Percentiles rank a stretch among this genome's conserved stretches.
phyloP scores from a whole-genome alignment of 2,329 filamentous ascomycete species.

The Sphaerulina vaccinii region DNA sequence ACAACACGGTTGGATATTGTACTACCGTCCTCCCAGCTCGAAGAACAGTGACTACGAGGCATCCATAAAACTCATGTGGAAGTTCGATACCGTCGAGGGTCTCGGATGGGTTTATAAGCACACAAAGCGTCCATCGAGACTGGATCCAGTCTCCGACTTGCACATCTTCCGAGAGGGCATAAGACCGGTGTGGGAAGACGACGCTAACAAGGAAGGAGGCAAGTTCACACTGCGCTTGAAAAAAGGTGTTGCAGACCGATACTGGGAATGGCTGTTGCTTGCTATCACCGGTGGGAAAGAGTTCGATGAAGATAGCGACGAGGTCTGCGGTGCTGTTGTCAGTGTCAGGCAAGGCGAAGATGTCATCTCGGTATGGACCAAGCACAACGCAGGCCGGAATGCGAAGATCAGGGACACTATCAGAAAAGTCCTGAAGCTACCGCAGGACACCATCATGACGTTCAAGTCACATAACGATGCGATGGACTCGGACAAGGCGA shows the following conservation, averaged over 20 bases:
- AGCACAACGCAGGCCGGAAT: slow-evolving; percentile 87
- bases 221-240: slow-evolving; percentile 98
- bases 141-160: slow-evolving; percentile 94
- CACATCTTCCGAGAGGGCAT: slow-evolving; percentile 98
- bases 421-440: slow-evolving; percentile 84
- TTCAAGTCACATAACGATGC: slow-evolving; percentile 97
- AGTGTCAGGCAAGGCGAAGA: slow-evolving; percentile 95
- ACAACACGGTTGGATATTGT: slow-evolving; percentile 90
- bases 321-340: slow-evolving; percentile 91
- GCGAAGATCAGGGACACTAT: slow-evolving; percentile 98
- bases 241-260: slow-evolving; percentile 94
- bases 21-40: slow-evolving; percentile 93
- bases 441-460: slow-evolving; percentile 82
- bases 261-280: slow-evolving; percentile 92
- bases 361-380: slow-evolving; percentile 96
- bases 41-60: slow-evolving; percentile 99
- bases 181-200: slow-evolving; percentile 96
- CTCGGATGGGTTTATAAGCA: slow-evolving; percentile 90
- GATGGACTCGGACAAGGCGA: slow-evolving; percentile 86
- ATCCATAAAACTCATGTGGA: slow-evolving; percentile 82
- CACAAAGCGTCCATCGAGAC: slow-evolving; percentile 79
- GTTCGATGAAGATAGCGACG: slow-evolving; percentile 86
- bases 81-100: slow-evolving; percentile 78
- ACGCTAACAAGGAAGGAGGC: slow-evolving; percentile 90
- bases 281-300: slow-evolving; percentile 92